Evolutionary conservation across 2,329 filamentous ascomycete species (phyloP).

Genomic region (Botrytis squamosa): DNA sequence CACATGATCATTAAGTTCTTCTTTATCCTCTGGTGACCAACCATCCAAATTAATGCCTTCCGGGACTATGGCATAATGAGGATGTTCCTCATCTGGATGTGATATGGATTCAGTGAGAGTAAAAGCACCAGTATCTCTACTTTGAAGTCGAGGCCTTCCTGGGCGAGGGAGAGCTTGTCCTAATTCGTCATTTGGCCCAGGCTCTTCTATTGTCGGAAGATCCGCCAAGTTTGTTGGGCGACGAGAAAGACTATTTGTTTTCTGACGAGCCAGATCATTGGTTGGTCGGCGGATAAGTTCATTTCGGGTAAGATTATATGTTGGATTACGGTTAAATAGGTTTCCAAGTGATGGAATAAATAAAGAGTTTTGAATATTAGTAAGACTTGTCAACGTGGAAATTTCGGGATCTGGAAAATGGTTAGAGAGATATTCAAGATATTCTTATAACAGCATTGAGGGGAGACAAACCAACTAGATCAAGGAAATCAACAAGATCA

Average conservation of each 20-base stretch:
- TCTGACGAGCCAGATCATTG: constrained; percentile 19
- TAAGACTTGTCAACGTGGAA: constrained; percentile 76
- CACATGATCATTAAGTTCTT: constrained; percentile 78
- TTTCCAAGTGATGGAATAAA: constrained; percentile 80
- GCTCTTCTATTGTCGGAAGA: constrained; percentile 18
- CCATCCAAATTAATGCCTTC: constrained; percentile 69
- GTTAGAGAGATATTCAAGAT: constrained; percentile 22
- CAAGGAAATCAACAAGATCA: constrained; percentile 64
- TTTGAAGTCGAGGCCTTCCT: constrained; percentile 17
- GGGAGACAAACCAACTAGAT: constrained; percentile 57
- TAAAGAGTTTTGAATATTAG: constrained; percentile 86
- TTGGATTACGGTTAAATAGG: constrained; percentile 73
- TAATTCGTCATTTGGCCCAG: constrained; percentile 21
- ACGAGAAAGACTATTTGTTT: constrained; percentile 8
- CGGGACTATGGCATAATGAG: constrained; percentile 74
- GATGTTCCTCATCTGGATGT: constrained; percentile 57
- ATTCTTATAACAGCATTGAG: background rate
- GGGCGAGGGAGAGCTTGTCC: background rate
- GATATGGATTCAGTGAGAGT: constrained; percentile 62
- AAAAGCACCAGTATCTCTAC: constrained; percentile 29
- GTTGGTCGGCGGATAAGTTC: constrained; percentile 42
- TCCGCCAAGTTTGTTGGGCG: constrained; percentile 20
- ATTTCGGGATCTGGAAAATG: constrained; percentile 46
- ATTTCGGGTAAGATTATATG: constrained; percentile 63
- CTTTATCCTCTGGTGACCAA: constrained; percentile 73